Conservation (phyloP, 345 rosid species). For the Firmiana major region DNA sequence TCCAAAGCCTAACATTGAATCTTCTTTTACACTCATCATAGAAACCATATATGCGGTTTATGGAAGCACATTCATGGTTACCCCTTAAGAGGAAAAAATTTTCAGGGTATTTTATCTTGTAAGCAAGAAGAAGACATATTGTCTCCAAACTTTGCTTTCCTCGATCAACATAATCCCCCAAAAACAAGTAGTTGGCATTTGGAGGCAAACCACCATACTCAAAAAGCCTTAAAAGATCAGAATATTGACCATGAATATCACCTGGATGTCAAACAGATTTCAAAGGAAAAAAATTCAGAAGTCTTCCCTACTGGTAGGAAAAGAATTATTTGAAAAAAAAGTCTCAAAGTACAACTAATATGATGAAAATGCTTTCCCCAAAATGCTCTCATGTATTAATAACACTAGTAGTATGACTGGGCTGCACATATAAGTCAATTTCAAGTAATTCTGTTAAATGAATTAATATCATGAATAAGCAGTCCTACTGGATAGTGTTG, state of each 20-base stretch:
- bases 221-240: slow-evolving; percentile 80
- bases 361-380: background rate
- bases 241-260: slow-evolving; percentile 84
- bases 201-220: slow-evolving; percentile 89
- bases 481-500: background rate
- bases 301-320: background rate
- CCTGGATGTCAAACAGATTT: slow-evolving; percentile 43
- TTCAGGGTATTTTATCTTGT: slow-evolving; percentile 60
- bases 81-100: slow-evolving; percentile 68
- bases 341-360: background rate
- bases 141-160: slow-evolving; percentile 83
- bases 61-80: slow-evolving; percentile 73
- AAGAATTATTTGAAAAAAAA: background rate
- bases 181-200: slow-evolving; percentile 64
- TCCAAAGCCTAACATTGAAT: slow-evolving; percentile 76
- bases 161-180: slow-evolving; percentile 88
- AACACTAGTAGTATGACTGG: background rate
- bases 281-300: background rate
- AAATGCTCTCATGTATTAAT: background rate
- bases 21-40: slow-evolving; percentile 79
- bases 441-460: background rate
- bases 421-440: background rate
- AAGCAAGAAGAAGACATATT: slow-evolving; percentile 67
- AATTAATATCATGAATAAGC: background rate
- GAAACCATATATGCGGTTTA: slow-evolving; percentile 71